Evolutionary conservation across 2,329 filamentous ascomycete species (phyloP).

Genomic region (Trichoderma breve): DNA sequence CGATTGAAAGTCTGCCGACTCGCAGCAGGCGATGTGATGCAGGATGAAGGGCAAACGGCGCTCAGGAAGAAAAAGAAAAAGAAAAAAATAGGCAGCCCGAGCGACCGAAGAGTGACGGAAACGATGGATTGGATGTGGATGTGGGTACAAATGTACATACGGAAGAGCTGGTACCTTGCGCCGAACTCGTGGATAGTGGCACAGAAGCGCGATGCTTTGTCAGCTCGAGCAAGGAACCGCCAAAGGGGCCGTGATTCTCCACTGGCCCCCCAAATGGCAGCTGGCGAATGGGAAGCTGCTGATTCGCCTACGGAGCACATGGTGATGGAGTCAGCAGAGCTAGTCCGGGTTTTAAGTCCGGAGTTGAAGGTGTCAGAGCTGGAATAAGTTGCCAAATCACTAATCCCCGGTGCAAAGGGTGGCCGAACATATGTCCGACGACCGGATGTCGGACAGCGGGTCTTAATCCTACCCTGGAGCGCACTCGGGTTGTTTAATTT

Average conservation of each 20-base stretch:
- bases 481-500: background rate
- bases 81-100: slow-evolving; percentile 13
- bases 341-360: background rate
- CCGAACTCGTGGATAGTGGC: slow-evolving; percentile 1
- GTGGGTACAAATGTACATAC: background rate
- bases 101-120: slow-evolving; percentile 17
- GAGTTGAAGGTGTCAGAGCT: background rate
- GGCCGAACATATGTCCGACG: background rate
- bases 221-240: slow-evolving; percentile 12
- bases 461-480: background rate
- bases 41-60: background rate
- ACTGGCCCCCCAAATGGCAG: background rate
- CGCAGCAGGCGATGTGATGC: background rate
- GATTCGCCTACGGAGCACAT: background rate
- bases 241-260: background rate
- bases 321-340: background rate
- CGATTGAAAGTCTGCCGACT: background rate
- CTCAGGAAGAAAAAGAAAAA: background rate
- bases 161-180: background rate
- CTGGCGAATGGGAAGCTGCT: slow-evolving; percentile 10
- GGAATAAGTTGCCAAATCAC: background rate
- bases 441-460: background rate
- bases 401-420: slow-evolving; percentile 14
- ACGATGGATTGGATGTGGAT: slow-evolving; percentile 1
- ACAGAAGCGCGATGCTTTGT: slow-evolving; percentile 7